Percentiles rank a stretch among this genome's conserved stretches.
Conservation (phyloP, 441 rosid genomes). For the Croton laevigatus region DNA sequence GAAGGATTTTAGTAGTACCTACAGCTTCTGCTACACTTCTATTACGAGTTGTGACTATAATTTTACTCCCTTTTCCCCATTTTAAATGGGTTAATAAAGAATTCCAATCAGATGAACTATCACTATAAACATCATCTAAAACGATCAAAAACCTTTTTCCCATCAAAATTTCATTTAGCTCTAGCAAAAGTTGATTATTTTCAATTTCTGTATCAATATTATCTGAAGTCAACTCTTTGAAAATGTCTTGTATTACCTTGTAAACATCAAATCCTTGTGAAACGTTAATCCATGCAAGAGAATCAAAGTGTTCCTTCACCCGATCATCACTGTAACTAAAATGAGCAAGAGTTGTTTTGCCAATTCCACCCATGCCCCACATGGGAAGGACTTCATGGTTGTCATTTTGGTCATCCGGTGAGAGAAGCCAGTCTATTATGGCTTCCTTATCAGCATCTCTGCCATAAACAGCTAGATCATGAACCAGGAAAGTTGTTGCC, state of each 20-base stretch:
- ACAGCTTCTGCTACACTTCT: slow-evolving; percentile 10
- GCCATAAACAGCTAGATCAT: too few species aligned
- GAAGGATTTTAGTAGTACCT: slow-evolving; percentile 7
- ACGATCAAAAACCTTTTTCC: slow-evolving; percentile 29
- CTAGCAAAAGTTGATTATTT: slow-evolving; percentile 25
- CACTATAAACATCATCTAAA: slow-evolving; percentile 42
- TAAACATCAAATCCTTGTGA: slow-evolving; percentile 14
- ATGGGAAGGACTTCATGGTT: slow-evolving; percentile 32
- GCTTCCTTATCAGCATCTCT: too few species aligned
- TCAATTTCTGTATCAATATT: slow-evolving; percentile 10
- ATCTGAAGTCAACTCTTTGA: slow-evolving; percentile 15
- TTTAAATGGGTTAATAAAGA: slow-evolving; percentile 22
- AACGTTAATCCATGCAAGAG: slow-evolving; percentile 30
- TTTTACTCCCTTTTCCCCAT: slow-evolving; percentile 26
- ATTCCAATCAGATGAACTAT: slow-evolving; percentile 25
- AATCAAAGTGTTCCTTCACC: slow-evolving; percentile 14
- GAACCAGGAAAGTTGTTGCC: too few species aligned
- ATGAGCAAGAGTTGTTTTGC: slow-evolving; percentile 33
- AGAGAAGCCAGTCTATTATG: too few species aligned
- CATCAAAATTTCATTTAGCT: slow-evolving; percentile 4
- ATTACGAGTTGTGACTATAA: slow-evolving; percentile 29
- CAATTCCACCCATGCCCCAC: slow-evolving; percentile 32
- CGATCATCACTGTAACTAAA: slow-evolving; percentile 22
- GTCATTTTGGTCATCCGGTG: too few species aligned
- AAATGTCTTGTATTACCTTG: slow-evolving; percentile 14